Evolutionary conservation across 139 green algal species (phyloP).

Genomic region (Volvox reticuliferus): DNA sequence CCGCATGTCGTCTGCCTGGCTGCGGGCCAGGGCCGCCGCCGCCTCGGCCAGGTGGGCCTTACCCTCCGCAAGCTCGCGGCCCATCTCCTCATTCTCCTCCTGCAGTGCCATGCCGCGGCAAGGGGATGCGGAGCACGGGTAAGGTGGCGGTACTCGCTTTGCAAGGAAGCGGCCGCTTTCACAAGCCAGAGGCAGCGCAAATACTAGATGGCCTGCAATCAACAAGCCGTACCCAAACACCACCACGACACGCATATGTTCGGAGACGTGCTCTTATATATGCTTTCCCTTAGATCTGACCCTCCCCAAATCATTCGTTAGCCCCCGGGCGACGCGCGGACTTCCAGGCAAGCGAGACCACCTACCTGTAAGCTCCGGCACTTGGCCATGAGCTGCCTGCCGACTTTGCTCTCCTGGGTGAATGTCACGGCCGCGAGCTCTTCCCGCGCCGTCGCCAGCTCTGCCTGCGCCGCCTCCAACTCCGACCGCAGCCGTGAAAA

Average conservation of each 20-base stretch:
- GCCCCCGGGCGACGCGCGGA: no score
- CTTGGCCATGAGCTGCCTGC: constrained; percentile 87
- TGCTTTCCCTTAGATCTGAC: no score
- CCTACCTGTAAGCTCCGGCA: constrained; percentile 73
- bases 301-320: no score
- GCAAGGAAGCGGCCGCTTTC: no score
- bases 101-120: background rate
- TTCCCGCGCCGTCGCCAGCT: constrained; percentile 70
- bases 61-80: constrained; percentile 77
- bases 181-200: no score
- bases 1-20: constrained; percentile 26
- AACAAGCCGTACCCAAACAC: no score
- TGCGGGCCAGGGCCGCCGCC: constrained; percentile 7
- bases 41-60: constrained; percentile 56
- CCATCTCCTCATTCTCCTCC: constrained; percentile 89
- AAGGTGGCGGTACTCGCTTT: no score
- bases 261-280: no score
- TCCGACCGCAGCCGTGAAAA: constrained; percentile 71
- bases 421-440: constrained; percentile 81
- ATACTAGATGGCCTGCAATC: no score
- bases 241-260: no score
- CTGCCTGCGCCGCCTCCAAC: constrained; percentile 67
- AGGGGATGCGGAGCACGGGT: no score
- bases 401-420: constrained; percentile 80
- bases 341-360: background rate